Conservation (phyloP, 345 rosid species). For the Salix viminalis region DNA sequence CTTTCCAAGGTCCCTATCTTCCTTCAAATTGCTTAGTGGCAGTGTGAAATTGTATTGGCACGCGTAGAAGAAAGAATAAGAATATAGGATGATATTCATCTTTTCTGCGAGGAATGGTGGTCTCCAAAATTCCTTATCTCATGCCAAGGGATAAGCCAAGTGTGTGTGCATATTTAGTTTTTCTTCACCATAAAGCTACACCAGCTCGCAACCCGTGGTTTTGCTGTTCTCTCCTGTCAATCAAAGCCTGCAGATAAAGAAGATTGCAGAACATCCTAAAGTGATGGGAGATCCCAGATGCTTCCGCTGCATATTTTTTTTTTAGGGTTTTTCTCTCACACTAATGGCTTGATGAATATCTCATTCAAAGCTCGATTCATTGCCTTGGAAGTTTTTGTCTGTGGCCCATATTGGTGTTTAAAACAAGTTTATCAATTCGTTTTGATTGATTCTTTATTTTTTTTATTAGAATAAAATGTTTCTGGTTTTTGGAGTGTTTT, state of each 20-base stretch:
- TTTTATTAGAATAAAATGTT: too few relatives aligned
- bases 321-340: not conserved
- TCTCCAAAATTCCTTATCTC: conserved; percentile 21
- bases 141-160: conserved; percentile 4
- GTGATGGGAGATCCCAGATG: conserved; percentile 14
- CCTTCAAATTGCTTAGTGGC: not conserved
- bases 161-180: not conserved
- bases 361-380: not conserved
- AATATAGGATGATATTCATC: conserved; percentile 15
- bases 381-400: not conserved
- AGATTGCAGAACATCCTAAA: conserved; percentile 9
- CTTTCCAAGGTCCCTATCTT: conserved; percentile 12
- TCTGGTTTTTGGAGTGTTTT: too few relatives aligned
- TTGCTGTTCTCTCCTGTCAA: conserved; percentile 14
- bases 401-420: not conserved
- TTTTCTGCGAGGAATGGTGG: not conserved
- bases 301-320: not conserved
- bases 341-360: not conserved
- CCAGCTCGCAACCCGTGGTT: conserved; percentile 4
- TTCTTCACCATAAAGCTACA: conserved; percentile 2
- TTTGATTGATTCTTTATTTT: too few relatives aligned
- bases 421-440: too few relatives aligned
- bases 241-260: not conserved
- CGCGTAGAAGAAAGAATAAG: conserved; percentile 30
- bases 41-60: conserved; percentile 31